Conservation (phyloP, 2,329 filamentous ascomycete genomes). For the Aspergillus intermedius region DNA sequence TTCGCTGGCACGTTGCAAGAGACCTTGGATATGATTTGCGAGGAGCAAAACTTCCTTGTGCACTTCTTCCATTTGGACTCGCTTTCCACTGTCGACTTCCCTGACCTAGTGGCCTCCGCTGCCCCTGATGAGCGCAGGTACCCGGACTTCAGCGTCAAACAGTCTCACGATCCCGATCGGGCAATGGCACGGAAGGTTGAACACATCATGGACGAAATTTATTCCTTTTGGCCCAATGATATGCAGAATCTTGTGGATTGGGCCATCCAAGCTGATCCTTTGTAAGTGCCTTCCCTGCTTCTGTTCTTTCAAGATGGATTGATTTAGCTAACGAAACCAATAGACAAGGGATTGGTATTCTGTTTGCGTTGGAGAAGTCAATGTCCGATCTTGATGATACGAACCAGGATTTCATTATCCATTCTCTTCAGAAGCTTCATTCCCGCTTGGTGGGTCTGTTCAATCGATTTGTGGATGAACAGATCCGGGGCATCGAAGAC, state of each 20-base stretch:
- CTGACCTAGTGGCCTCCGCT: slow-evolving; percentile 64
- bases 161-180: slow-evolving; percentile 82
- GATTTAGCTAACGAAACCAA: slow-evolving; percentile 18
- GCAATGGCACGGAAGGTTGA: slow-evolving; percentile 76
- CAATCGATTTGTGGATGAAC: slow-evolving; percentile 84
- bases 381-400: slow-evolving; percentile 74
- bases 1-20: slow-evolving; percentile 77
- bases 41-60: slow-evolving; percentile 96
- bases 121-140: slow-evolving; percentile 63
- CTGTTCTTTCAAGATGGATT: slow-evolving; percentile 2
- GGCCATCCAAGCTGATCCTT: slow-evolving; percentile 70
- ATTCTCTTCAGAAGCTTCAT: slow-evolving; percentile 71
- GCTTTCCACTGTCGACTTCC: slow-evolving; percentile 71
- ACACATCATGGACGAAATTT: slow-evolving; percentile 84
- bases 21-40: slow-evolving; percentile 72
- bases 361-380: slow-evolving; percentile 74
- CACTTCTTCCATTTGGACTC: slow-evolving; percentile 96
- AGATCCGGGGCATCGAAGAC: slow-evolving; percentile 91
- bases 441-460: slow-evolving; percentile 68
- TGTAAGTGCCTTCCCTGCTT: slow-evolving; percentile 52
- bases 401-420: slow-evolving; percentile 85
- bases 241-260: slow-evolving; percentile 76
- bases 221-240: slow-evolving; percentile 72
- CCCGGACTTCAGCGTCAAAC: slow-evolving; percentile 65
- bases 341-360: slow-evolving; percentile 81